A percentile compares a stretch with the other conserved stretches of the same genome.
Evolutionary conservation across 768 basidiomycete species (phyloP).

Genomic region (Flagelloscypha sp.): DNA sequence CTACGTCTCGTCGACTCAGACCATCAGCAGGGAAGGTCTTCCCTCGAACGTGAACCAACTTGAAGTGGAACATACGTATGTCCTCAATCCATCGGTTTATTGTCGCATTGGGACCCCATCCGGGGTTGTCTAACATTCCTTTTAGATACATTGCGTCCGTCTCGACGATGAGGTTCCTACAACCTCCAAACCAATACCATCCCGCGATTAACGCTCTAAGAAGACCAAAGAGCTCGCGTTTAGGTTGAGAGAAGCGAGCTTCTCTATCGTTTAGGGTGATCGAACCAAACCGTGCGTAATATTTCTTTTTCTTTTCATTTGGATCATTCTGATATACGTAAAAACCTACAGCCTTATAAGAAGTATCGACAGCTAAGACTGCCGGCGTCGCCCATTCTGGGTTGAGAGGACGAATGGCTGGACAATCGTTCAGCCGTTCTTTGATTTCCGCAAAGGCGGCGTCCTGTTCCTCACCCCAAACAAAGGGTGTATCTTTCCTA

Average conservation of each 20-base stretch:
- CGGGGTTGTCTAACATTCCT: conserved; percentile 31
- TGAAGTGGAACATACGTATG: conserved; percentile 29
- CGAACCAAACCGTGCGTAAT: conserved; percentile 20
- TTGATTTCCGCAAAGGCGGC: conserved; percentile 17
- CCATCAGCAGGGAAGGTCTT: conserved; percentile 13
- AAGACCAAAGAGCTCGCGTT: conserved; percentile 16
- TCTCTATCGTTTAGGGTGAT: conserved; percentile 21
- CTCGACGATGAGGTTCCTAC: conserved; percentile 19
- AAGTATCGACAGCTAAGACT: conserved; percentile 25
- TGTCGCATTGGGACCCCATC: conserved; percentile 25
- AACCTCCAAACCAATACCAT: conserved; percentile 8
- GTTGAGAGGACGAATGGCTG: conserved; percentile 24
- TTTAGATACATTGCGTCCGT: conserved; percentile 24
- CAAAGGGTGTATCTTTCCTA: conserved; percentile 12
- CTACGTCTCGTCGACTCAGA: conserved; percentile 9
- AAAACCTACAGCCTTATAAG: conserved; percentile 13
- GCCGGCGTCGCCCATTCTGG: conserved; percentile 18
- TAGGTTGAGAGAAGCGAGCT: conserved; percentile 15
- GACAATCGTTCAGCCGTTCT: conserved; percentile 15
- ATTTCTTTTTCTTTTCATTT: conserved; percentile 3
- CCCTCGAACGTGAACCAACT: conserved; percentile 26
- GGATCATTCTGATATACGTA: conserved; percentile 17
- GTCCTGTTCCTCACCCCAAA: conserved; percentile 14
- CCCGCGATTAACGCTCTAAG: conserved; percentile 4
- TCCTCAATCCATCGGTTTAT: conserved; percentile 35